Evolutionary conservation across 2,329 filamentous ascomycete species (phyloP).

Genomic region (Pseudogymnoascus sp.): DNA sequence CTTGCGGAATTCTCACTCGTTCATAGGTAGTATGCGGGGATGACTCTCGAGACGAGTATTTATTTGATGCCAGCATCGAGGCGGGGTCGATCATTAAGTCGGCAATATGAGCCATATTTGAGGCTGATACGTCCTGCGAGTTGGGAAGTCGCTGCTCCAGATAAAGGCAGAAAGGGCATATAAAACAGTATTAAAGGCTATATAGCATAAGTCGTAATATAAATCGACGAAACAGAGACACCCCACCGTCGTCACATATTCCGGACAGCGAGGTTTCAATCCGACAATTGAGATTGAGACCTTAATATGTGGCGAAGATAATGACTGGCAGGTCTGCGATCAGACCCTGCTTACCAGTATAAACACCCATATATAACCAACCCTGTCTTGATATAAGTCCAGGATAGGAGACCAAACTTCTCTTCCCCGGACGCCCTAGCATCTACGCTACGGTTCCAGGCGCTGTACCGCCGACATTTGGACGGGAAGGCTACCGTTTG

Average conservation of each 20-base stretch:
- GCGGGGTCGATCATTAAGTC: conserved; percentile 43
- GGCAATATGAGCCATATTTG: conserved; percentile 52
- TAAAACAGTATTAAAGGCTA: conserved; percentile 6
- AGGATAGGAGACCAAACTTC: not conserved
- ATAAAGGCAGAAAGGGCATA: conserved; percentile 5
- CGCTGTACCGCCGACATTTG: not conserved
- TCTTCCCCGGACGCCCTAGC: conserved; percentile 4
- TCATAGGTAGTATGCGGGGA: conserved; percentile 36
- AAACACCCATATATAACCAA: conserved; percentile 5
- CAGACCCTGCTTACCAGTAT: conserved; percentile 5
- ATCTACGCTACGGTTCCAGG: conserved; percentile 2
- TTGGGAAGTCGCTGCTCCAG: not conserved
- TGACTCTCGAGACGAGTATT: conserved; percentile 43
- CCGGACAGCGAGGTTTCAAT: not conserved
- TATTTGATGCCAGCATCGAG: conserved; percentile 30
- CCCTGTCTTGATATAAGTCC: not conserved
- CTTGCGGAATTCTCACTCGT: conserved; percentile 25
- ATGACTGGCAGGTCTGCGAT: conserved; percentile 1
- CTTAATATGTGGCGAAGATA: conserved; percentile 7
- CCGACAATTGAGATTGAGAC: conserved; percentile 1
- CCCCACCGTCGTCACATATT: conserved; percentile 6
- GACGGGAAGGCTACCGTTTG: not conserved
- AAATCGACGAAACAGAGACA: conserved; percentile 6
- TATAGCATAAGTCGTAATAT: conserved; percentile 6
- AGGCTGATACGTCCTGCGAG: conserved; percentile 1